These are phyloP conservation scores for Grosmannia penicillata DNA, from an alignment of 2,329 filamentous ascomycete genomes.

Conservation along the genomic window DNA sequence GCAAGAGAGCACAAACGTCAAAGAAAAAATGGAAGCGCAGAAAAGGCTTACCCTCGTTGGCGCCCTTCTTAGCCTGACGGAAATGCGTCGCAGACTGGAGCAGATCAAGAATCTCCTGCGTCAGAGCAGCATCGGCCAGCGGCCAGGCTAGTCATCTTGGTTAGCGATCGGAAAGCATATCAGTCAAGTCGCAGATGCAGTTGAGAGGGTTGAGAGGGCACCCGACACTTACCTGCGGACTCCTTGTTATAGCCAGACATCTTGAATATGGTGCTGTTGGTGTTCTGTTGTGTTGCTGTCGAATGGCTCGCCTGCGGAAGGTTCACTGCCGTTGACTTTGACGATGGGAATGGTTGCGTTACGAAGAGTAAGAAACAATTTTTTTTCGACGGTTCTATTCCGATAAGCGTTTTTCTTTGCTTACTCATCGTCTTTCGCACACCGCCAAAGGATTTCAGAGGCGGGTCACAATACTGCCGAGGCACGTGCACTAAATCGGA, in stretches of 20 bases:
- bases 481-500: too few relatives aligned
- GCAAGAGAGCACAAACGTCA: not conserved
- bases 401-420: not conserved
- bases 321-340: conserved; percentile 10
- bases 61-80: conserved; percentile 76
- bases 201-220: not conserved
- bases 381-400: not conserved
- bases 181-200: not conserved
- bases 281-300: not conserved
- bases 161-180: too few relatives aligned
- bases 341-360: not conserved
- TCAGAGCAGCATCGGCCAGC: conserved; percentile 13
- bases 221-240: conserved; percentile 4
- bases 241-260: conserved; percentile 7
- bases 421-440: not conserved
- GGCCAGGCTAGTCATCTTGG: conserved; percentile 13
- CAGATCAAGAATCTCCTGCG: conserved; percentile 64
- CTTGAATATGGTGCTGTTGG: not conserved
- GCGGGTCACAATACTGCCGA: too few relatives aligned
- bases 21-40: conserved; percentile 7
- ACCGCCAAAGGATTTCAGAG: too few relatives aligned
- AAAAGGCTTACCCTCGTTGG: conserved; percentile 44
- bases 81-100: conserved; percentile 57
- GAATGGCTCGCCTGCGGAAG: conserved; percentile 11
- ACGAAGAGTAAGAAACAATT: not conserved